Conservation (phyloP, 768 basidiomycete species). For the Boletus sp. region DNA sequence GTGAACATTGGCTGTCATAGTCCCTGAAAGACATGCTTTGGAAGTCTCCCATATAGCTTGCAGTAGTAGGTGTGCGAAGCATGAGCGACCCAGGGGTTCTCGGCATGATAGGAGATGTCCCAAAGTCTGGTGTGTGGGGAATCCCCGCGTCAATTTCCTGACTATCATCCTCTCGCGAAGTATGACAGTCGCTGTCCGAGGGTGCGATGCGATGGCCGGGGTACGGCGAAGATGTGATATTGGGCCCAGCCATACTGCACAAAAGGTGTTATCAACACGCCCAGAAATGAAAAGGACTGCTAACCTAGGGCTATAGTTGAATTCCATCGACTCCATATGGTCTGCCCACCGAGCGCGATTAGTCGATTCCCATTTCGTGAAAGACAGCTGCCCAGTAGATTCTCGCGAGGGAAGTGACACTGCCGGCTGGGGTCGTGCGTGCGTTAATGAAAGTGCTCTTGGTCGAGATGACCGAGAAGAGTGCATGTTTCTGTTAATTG, state of each 20-base stretch:
- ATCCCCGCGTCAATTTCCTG: slow-evolving; percentile 39
- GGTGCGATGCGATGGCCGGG: slow-evolving; percentile 11
- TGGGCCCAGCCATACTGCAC: slow-evolving; percentile 12
- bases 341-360: slow-evolving; percentile 22
- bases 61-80: slow-evolving; percentile 47
- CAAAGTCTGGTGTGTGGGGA: slow-evolving; percentile 44
- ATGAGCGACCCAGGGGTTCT: slow-evolving; percentile 47
- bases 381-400: slow-evolving; percentile 29
- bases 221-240: slow-evolving; percentile 11
- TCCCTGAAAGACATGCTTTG: slow-evolving; percentile 27
- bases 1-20: slow-evolving; percentile 20
- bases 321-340: slow-evolving; percentile 11
- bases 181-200: slow-evolving; percentile 16
- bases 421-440: slow-evolving; percentile 19
- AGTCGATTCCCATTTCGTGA: slow-evolving; percentile 25
- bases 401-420: slow-evolving; percentile 22
- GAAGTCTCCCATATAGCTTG: slow-evolving; percentile 34
- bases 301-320: slow-evolving; percentile 14
- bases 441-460: slow-evolving; percentile 30
- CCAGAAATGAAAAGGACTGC: background rate
- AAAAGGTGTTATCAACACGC: slow-evolving; percentile 3
- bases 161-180: slow-evolving; percentile 20
- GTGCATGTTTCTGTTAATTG: background rate
- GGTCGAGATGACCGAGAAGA: slow-evolving; percentile 19
- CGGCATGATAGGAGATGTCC: slow-evolving; percentile 48